phyloP scores from a whole-genome alignment of 169 alveolate genomes.

The Cryptosporidium tyzzeri region DNA sequence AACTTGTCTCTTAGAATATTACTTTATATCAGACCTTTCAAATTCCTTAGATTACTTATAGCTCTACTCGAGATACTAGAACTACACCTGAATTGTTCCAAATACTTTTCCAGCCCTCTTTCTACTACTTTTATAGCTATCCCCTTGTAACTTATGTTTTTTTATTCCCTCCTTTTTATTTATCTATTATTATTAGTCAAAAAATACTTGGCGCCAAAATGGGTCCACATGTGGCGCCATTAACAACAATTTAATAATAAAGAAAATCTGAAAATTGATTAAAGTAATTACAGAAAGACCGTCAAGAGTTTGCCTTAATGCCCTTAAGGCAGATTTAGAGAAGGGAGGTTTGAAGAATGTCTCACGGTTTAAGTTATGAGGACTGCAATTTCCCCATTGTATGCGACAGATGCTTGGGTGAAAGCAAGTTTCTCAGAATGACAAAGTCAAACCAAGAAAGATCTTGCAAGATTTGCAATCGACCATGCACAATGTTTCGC shows the following conservation, averaged over 20 bases:
- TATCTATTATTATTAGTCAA: conserved; percentile 20
- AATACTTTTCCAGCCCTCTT: neutral
- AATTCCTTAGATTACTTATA: neutral
- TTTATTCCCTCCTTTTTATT: conserved; percentile 29
- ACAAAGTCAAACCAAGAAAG: conserved; percentile 93
- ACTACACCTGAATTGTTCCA: neutral
- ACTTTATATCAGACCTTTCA: neutral
- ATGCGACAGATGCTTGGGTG: conserved; percentile 98
- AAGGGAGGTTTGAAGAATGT: neutral
- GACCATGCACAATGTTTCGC: conserved; percentile 97
- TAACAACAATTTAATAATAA: neutral
- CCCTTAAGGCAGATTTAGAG: neutral
- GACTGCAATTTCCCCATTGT: conserved; percentile 95
- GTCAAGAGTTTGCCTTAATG: neutral
- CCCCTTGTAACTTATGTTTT: neutral
- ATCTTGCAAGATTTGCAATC: conserved; percentile 96
- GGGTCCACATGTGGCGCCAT: conserved; percentile 1
- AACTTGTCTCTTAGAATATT: neutral
- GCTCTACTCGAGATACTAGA: neutral
- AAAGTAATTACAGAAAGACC: neutral
- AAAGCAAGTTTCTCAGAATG: conserved; percentile 97
- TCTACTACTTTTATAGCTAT: neutral
- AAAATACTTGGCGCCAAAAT: conserved; percentile 15
- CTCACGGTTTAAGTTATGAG: conserved; percentile 83
- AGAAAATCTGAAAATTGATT: conserved; percentile 4